These are phyloP conservation scores for Albifimbria verrucaria DNA, from an alignment of 2,329 filamentous ascomycete genomes.

Conservation along the genomic window DNA sequence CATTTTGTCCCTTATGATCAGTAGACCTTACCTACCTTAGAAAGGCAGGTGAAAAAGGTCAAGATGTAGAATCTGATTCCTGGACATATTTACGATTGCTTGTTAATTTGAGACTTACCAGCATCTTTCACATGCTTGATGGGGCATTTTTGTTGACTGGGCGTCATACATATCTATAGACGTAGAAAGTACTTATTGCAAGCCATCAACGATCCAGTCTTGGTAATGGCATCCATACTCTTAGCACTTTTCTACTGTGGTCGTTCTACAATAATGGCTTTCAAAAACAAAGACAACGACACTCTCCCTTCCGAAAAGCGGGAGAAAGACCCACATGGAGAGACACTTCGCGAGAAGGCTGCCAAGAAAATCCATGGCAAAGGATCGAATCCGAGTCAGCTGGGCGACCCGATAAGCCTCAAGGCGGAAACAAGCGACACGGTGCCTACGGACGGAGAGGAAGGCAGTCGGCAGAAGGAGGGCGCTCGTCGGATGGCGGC, in stretches of 20 bases:
- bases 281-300: constrained; percentile 6
- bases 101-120: background rate
- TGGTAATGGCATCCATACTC: constrained; percentile 6
- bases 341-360: constrained; percentile 10
- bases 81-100: background rate
- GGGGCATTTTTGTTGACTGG: background rate
- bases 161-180: constrained; percentile 1
- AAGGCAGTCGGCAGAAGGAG: background rate
- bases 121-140: background rate
- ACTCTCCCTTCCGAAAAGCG: constrained; percentile 6
- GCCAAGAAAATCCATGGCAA: constrained; percentile 23
- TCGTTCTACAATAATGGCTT: constrained; percentile 3
- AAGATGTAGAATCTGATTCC: background rate
- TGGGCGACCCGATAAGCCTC: constrained; percentile 36
- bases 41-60: background rate
- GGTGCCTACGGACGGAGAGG: constrained; percentile 22
- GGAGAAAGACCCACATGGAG: constrained; percentile 3
- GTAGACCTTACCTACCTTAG: background rate
- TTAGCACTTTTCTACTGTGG: constrained; percentile 3
- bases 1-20: background rate
- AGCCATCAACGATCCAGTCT: background rate
- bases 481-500: too few species aligned
- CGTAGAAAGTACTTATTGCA: background rate
- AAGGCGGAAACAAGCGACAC: constrained; percentile 33
- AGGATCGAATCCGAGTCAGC: constrained; percentile 30